A percentile compares a stretch with the other conserved stretches of the same genome.
phyloP scores from a whole-genome alignment of 495 filamentous ascomycete species.

The Alectoria sarmentosa region DNA sequence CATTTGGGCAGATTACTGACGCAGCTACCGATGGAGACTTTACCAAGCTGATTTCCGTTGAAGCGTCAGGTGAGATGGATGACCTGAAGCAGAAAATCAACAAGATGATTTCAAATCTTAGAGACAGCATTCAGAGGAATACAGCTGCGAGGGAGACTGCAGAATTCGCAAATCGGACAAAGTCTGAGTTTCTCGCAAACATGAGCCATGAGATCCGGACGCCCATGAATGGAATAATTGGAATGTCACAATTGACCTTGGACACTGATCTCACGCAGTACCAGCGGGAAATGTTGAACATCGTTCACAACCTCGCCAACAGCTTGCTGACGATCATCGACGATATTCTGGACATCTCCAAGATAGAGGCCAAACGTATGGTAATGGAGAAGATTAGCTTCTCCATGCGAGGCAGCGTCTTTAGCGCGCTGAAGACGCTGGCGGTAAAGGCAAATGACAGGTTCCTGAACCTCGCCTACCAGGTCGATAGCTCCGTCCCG shows the following conservation, averaged over 20 bases:
- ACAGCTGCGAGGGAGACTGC: constrained; percentile 94
- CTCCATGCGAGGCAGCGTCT: constrained; percentile 89
- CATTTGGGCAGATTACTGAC: constrained; percentile 96
- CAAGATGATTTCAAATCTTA: constrained; percentile 93
- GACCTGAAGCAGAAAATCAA: constrained; percentile 99
- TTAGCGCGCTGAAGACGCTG: constrained; percentile 94
- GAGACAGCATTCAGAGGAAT: constrained; percentile 96
- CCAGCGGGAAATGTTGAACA: constrained; percentile 97
- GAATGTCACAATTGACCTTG: constrained; percentile 94
- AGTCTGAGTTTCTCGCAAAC: constrained; percentile 97
- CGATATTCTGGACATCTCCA: constrained; percentile 97
- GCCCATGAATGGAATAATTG: constrained; percentile 83
- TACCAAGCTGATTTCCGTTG: constrained; percentile 93
- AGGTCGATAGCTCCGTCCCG: constrained; percentile 88
- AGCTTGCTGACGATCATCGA: constrained; percentile 98
- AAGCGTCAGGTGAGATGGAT: constrained; percentile 98
- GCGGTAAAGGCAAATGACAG: constrained; percentile 98
- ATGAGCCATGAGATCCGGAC: constrained; percentile 99
- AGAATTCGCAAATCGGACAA: constrained; percentile 95
- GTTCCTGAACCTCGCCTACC: constrained; percentile 87
- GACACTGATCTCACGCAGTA: constrained; percentile 87
- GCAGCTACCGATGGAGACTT: constrained; percentile 96
- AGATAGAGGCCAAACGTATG: constrained; percentile 99
- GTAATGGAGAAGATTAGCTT: constrained; percentile 98
- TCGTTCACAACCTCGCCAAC: constrained; percentile 95